phyloP scores from a whole-genome alignment of 1,284 basidiomycete genomes.

The Cronartium ribicola region DNA sequence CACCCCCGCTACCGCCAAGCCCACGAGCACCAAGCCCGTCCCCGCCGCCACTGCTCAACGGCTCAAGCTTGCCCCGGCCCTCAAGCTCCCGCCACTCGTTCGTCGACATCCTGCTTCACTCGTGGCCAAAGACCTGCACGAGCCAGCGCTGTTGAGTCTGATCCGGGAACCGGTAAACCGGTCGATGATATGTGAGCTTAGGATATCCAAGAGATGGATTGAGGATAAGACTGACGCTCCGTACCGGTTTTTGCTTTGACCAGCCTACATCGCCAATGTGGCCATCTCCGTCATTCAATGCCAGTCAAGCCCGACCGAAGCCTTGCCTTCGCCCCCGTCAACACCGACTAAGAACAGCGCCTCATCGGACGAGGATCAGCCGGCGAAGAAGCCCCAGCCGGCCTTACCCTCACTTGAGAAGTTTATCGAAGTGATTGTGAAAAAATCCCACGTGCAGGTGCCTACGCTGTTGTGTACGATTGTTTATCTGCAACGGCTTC shows the following conservation, averaged over 20 bases:
- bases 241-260: too few relatives aligned
- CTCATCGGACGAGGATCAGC: neutral
- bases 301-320: slow-evolving; percentile 49
- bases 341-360: slow-evolving; percentile 14
- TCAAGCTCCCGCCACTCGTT: slow-evolving; percentile 52
- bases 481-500: slow-evolving; percentile 85
- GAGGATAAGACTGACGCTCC: too few relatives aligned
- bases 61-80: slow-evolving; percentile 28
- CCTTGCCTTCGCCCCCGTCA: slow-evolving; percentile 29
- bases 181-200: slow-evolving; percentile 65
- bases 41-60: neutral
- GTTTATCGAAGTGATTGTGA: slow-evolving; percentile 80
- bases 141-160: slow-evolving; percentile 70
- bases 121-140: slow-evolving; percentile 64
- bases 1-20: slow-evolving; percentile 4
- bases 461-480: slow-evolving; percentile 86
- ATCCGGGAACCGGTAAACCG: slow-evolving; percentile 69
- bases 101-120: slow-evolving; percentile 62
- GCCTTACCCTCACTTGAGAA: slow-evolving; percentile 71
- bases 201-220: neutral
- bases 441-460: slow-evolving; percentile 83
- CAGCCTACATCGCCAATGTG: slow-evolving; percentile 53
- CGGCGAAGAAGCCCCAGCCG: neutral
- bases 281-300: slow-evolving; percentile 53
- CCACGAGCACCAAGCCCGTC: slow-evolving; percentile 7